Evolutionary conservation across 148 eudicot genomes (phyloP).

Genomic region (Salicornia ramosissima): DNA sequence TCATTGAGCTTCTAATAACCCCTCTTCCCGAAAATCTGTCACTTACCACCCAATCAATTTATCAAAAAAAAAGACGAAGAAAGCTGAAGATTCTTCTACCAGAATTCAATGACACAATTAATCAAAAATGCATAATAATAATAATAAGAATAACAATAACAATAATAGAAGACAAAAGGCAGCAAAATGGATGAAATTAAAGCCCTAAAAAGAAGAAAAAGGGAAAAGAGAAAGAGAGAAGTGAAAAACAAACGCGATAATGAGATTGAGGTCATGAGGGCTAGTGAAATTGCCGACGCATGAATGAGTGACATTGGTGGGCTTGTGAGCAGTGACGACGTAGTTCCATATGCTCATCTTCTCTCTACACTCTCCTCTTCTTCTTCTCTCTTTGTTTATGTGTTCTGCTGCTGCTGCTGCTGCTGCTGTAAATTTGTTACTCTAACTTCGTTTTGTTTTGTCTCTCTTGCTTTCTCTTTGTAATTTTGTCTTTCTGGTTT

Average conservation of each 20-base stretch:
- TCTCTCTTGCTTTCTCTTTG: no score
- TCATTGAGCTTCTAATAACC: no score
- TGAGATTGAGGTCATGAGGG: constrained; percentile 85
- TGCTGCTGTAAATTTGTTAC: no score
- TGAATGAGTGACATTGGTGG: constrained; percentile 92
- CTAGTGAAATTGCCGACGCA: constrained; percentile 95
- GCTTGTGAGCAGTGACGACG: constrained; percentile 96
- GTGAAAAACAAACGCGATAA: constrained; percentile 65
- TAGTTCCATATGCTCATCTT: constrained; percentile 86
- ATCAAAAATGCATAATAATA: not conserved
- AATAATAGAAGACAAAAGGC: not conserved
- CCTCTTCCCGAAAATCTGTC: not conserved
- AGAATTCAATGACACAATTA: not conserved
- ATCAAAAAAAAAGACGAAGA: not conserved
- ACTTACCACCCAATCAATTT: no score
- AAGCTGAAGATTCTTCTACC: not conserved
- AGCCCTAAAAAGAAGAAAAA: not conserved
- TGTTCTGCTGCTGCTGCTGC: no score
- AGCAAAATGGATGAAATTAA: not conserved
- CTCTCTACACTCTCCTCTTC: constrained; percentile 1
- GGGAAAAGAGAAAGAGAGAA: no score
- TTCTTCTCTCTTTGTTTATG: not conserved
- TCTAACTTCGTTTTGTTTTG: no score
- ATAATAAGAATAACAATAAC: not conserved
- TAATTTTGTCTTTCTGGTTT: no score